Evolutionary conservation across 176 grass and related monocot genomes (phyloP).

Genomic region (Rhynchospora breviuscula): DNA sequence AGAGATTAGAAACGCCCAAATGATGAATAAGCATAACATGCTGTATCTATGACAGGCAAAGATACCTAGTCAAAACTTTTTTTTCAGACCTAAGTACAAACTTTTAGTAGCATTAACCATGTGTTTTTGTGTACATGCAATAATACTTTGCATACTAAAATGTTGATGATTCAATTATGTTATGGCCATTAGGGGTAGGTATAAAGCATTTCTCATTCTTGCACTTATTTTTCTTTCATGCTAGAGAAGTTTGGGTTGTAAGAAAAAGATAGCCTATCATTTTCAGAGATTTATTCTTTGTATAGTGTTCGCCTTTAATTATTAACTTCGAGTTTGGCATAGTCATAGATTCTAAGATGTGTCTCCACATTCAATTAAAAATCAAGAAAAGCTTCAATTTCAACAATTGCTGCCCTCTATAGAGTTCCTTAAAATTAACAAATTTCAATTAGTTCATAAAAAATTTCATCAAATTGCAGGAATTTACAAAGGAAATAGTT

Average conservation of each 20-base stretch:
- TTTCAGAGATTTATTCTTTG: background rate
- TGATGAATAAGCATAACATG: background rate
- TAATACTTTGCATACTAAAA: background rate
- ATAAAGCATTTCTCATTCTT: background rate
- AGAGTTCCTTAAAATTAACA: background rate
- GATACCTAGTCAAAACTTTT: background rate
- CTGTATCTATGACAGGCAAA: background rate
- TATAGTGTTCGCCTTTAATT: background rate
- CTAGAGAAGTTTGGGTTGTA: background rate
- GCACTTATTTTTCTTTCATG: background rate
- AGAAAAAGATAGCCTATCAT: background rate
- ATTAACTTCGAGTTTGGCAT: background rate
- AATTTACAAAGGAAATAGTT: background rate
- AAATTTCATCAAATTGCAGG: background rate
- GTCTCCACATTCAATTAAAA: background rate
- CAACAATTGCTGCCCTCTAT: background rate
- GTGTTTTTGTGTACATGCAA: background rate
- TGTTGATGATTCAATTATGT: background rate
- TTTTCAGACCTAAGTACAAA: background rate
- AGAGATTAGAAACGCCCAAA: background rate
- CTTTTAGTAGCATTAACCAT: conserved; percentile 5
- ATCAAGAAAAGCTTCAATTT: background rate
- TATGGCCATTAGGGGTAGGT: background rate
- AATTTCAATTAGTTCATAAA: background rate
- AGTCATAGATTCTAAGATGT: background rate